Evolutionary conservation across 1,284 basidiomycete species (phyloP), one percentile per base, ranked within the genome.

Genomic region (Apiotrichum sp.): DNA sequence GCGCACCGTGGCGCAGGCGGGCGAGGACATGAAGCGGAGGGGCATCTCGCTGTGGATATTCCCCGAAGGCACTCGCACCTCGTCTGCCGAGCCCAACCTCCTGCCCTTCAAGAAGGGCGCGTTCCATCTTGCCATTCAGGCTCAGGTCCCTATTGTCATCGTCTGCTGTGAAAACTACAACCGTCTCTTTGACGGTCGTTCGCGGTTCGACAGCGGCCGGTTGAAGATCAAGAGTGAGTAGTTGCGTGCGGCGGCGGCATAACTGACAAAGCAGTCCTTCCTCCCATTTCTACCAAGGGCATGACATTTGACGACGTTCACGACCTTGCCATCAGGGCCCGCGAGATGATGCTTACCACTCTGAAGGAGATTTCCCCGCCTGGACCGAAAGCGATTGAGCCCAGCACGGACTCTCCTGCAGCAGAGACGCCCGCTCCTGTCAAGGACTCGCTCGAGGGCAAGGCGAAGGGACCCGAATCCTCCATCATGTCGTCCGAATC

Each of bases 51-150:
- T 96, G 49, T 93, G 88, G 86, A 84, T 96, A 70, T 96, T 90
- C 77, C 89, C 92, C 1, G 93, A 96, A 76, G 92, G 93, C 38
- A 97, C 93, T 3, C 84, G 96, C 31, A 85, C 88, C 31, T 81
- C 82, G 55, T 80, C 81, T n/a, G 79, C 84, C 61, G 78, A 81
- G 46, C 81, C 86, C 7, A 80, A 82, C 36, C 76, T 97, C 69
- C 80, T 92, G 3, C 87, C 91, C 0, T 88, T 99, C 79, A 99
- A 99, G 80, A 99, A 97, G 77, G 96, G 96, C 41, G 93, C 93
- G 0, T 98, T 98, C 81, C 92, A 98, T 71, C 82, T 98, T 39
- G 95, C 96, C 11, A 81, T 98, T 13, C 87, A 96, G 76, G 86
- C 79, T 0, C 77, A 71, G 48, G 81, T 95, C 45, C 92, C 93